Evolutionary conservation across 2,329 filamentous ascomycete species (phyloP), one percentile per base, ranked within the genome.

Genomic region (Venturia carpophila): DNA sequence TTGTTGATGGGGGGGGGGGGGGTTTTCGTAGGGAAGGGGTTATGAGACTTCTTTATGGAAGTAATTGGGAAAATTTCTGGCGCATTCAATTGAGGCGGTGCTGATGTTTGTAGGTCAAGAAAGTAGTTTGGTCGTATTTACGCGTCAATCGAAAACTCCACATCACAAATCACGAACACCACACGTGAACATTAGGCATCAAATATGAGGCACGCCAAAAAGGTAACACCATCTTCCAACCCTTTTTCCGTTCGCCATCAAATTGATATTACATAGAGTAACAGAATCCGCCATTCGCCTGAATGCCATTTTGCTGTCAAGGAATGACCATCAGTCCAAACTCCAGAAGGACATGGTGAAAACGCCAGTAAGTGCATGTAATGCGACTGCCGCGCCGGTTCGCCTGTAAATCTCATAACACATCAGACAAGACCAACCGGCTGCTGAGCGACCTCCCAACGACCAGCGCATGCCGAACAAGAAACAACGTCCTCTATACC

Each of bases 301-400:
- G 15, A 34, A 58, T 58, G 52, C 52, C 52, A n/a, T 39, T 58
- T 58, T 37, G 13, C 52, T 58, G 52, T 58, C 27, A 58, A 58
- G 19, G 27, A 58, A 58, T 21, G 52, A 58, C 52, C 37, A 19
- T 58, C 52, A 37, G 52, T 37, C 30, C 52, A 58, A 30, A 58
- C 52, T 37, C 52, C 52, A 3, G 5, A 37, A 56, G 21, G 52
- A 58, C 52, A 58, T 9, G 52, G n/a, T 58, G 52, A 37, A 58
- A 58, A 58, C 52, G 52, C 52, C 52, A 58, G 52, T n/a, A 58
- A 58, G 52, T 58, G 52, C 52, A 58, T 58, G 30, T 34, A 37
- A 58, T 37, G 30, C 52, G 37, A 37, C 6, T 37, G 27, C 27
- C 30, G 52, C 17, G 4, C 52, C 52, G 52, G 6, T 58, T 58